A percentile compares a stretch with the other conserved stretches of the same genome.
phyloP scores from a whole-genome alignment of 257 asterid species.

The Solanum tarijense region DNA sequence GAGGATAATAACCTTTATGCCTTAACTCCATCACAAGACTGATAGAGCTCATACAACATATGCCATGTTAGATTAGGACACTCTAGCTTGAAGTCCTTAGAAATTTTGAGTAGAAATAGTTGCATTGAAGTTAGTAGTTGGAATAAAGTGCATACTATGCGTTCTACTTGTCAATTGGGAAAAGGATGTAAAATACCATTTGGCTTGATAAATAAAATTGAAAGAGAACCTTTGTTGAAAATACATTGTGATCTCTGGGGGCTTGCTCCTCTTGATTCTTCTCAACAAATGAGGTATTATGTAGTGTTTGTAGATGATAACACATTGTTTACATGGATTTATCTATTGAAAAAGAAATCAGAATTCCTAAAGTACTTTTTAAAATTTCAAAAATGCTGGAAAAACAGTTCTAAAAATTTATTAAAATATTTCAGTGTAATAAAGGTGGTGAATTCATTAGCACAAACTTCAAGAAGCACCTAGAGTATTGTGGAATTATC shows the following conservation, averaged over 20 bases:
- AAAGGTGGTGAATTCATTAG: not conserved
- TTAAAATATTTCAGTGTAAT: too few species aligned
- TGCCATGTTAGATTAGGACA: not conserved
- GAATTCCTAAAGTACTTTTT: not conserved
- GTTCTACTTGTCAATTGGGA: not conserved
- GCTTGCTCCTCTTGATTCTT: not conserved
- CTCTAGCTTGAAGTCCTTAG: not conserved
- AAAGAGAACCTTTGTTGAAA: not conserved
- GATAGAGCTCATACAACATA: too few species aligned
- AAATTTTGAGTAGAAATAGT: not conserved
- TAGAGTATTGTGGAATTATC: not conserved
- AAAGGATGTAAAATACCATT: not conserved
- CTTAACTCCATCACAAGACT: not conserved
- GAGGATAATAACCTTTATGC: not conserved
- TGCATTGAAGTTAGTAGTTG: not conserved
- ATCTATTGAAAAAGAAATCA: not conserved
- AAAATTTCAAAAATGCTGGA: too few species aligned
- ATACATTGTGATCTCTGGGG: not conserved
- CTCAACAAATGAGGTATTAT: not conserved
- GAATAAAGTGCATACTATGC: not conserved
- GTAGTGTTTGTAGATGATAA: not conserved
- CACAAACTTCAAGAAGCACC: not conserved
- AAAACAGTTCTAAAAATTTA: too few species aligned
- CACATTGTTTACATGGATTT: not conserved
- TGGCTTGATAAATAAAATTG: not conserved